phyloP scores from a whole-genome alignment of 257 asterid species.

The Rauvolfia tetraphylla region DNA sequence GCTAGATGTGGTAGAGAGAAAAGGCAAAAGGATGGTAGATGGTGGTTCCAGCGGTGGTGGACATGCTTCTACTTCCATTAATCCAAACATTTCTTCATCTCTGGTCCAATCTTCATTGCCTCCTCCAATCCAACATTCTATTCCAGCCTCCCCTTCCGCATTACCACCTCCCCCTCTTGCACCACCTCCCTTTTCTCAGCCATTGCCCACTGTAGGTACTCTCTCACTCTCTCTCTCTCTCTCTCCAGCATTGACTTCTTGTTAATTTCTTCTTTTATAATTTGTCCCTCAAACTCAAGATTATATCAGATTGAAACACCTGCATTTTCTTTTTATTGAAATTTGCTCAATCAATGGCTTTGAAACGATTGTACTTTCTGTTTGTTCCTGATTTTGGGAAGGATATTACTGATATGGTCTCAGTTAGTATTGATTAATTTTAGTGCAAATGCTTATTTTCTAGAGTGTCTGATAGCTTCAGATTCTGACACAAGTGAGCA shows the following conservation, averaged over 20 bases:
- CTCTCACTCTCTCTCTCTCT: constrained; percentile 14
- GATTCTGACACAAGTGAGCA: constrained; percentile 50
- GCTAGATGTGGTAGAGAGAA: constrained; percentile 64
- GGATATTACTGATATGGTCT: not conserved
- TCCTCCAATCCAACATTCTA: constrained; percentile 39
- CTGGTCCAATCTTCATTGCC: constrained; percentile 22
- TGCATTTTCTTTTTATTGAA: not conserved
- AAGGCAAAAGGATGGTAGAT: constrained; percentile 23
- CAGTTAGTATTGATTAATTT: not conserved
- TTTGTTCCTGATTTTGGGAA: not conserved
- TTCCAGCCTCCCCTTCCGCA: constrained; percentile 16
- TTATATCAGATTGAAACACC: not conserved
- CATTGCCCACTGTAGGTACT: constrained; percentile 56
- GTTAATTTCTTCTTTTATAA: not conserved
- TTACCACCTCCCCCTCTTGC: constrained; percentile 31
- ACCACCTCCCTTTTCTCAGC: constrained; percentile 35
- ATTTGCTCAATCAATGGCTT: not conserved
- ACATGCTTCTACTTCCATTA: constrained; percentile 6
- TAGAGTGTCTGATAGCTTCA: constrained; percentile 19
- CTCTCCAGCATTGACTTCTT: not conserved
- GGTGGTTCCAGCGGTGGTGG: constrained; percentile 10
- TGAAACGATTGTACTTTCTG: no score
- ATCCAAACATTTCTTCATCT: constrained; percentile 12
- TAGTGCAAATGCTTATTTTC: constrained; percentile 6
- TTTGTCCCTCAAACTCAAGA: not conserved